Evolutionary conservation across 352 stramenopile genomes (phyloP).

Genomic region (Salisapilia sapeloensis): DNA sequence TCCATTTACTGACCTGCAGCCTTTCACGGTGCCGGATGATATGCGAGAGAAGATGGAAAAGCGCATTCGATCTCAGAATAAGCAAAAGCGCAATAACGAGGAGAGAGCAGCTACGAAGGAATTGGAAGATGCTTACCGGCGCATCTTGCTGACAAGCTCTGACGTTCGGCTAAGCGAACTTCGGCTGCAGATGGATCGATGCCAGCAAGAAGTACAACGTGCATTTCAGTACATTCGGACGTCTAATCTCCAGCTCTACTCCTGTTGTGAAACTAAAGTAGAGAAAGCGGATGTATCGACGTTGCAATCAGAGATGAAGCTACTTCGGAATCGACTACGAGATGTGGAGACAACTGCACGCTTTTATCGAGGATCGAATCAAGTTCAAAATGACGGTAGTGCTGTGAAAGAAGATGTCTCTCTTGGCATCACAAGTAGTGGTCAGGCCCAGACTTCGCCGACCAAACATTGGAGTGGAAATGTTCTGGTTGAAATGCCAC

Average conservation of each 20-base stretch:
- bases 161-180: conserved; percentile 46
- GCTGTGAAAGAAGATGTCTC: too few species aligned
- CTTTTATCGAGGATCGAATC: too few species aligned
- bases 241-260: conserved; percentile 48
- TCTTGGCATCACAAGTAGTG: too few species aligned
- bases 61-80: conserved; percentile 37
- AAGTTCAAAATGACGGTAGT: too few species aligned
- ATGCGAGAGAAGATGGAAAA: conserved; percentile 64
- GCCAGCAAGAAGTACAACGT: conserved; percentile 42
- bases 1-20: conserved; percentile 43
- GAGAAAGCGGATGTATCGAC: conserved; percentile 24
- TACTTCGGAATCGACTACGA: conserved; percentile 16
- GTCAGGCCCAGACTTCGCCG: too few species aligned
- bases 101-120: conserved; percentile 20
- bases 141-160: conserved; percentile 31
- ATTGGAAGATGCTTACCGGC: conserved; percentile 35
- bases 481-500: too few species aligned
- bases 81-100: conserved; percentile 26
- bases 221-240: conserved; percentile 46
- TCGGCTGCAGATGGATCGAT: conserved; percentile 36
- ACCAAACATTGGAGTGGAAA: too few species aligned
- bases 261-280: conserved; percentile 40
- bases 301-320: conserved; percentile 32
- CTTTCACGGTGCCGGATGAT: conserved; percentile 61
- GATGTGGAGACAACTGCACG: too few species aligned